Evolutionary conservation across 2,329 filamentous ascomycete genomes (phyloP), one percentile per base, ranked within the genome.

Genomic region (Trichophaea hybrida): DNA sequence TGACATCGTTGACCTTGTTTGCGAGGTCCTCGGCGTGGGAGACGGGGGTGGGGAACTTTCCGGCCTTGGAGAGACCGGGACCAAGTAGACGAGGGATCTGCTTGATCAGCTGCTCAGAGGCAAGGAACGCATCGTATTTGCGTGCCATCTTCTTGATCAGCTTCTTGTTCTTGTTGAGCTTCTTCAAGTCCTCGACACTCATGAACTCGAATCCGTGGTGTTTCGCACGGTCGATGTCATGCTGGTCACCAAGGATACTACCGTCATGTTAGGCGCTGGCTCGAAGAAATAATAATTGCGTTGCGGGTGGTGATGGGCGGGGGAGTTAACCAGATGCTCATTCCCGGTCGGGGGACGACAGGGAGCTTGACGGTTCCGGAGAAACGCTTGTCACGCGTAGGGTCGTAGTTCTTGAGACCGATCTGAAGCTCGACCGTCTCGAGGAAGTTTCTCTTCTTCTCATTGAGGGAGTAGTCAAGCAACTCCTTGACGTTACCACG

Each of bases 131-230:
- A 78, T 98, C 93, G 85, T 98, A 97, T 83, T 98, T 98, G 84
- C 90, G 89, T 68, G 93, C 93, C 69, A 98, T 87, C 86, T 98
- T 98, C 89, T 98, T 98, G 85, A 98, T 96, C 73, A 97, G 85
- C 86, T 98, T 98, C 88, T 98, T 97, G 88, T 98, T 98, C 88
- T 98, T 98, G 86, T 98, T 98, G 71, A 98, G 88, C 86, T 98
- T 98, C 88, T 98, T 98, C 79, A 98, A 80, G 78, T 98, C 93
- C 73, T 98, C 93, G 69, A 88, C 78, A 73, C 88, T 94, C 93
- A 97, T 97, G 79, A 91, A 89, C 75, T 98, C 93, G 71, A 97
- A 83, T 76, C 89, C 91, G 73, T 89, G 87, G 82, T 98, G 93
- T 85, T 98, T 98, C 74, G 93, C 91, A 83, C 93, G 90, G 77